Conservation (phyloP, 2,329 filamentous ascomycete species). For the Tolypocladium inflatum region DNA sequence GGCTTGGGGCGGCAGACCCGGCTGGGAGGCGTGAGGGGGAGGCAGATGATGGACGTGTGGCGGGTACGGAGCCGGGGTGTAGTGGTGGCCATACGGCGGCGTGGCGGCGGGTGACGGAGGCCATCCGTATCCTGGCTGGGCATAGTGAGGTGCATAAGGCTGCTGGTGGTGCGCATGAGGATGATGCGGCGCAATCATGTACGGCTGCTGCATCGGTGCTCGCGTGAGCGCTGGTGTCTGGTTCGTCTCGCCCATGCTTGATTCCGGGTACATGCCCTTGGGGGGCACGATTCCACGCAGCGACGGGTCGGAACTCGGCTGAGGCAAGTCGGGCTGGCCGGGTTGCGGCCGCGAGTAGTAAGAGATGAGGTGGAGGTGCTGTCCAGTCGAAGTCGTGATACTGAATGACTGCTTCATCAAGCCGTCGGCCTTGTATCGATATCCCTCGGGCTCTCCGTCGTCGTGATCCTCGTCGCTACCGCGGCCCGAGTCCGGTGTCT, state of each 20-base stretch:
- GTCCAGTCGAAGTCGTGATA: conserved; percentile 80
- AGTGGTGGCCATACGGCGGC: conserved; percentile 43
- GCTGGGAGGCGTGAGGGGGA: conserved; percentile 17
- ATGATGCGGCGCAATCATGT: conserved; percentile 24
- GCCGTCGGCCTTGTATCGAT: conserved; percentile 90
- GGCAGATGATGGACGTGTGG: conserved; percentile 17
- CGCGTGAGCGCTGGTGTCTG: conserved; percentile 74
- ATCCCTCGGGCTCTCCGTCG: conserved; percentile 78
- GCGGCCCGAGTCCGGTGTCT: conserved; percentile 74
- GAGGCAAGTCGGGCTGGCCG: conserved; percentile 60
- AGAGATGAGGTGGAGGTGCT: conserved; percentile 94
- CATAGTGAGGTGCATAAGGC: conserved; percentile 29
- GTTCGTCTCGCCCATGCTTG: conserved; percentile 77
- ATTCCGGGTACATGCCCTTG: conserved; percentile 97
- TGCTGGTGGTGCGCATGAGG: conserved; percentile 18
- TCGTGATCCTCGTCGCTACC: conserved; percentile 80
- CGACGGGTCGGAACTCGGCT: conserved; percentile 71
- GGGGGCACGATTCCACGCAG: conserved; percentile 76
- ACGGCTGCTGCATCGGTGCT: conserved; percentile 50
- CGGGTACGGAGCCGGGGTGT: conserved; percentile 27
- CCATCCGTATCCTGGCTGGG: conserved; percentile 39
- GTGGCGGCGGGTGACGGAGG: conserved; percentile 46
- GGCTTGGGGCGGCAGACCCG: conserved; percentile 14
- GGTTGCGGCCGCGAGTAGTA: conserved; percentile 83
- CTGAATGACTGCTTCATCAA: conserved; percentile 99